Evolutionary conservation across 345 rosid species (phyloP).

Genomic region (Gossypioides kirkii): DNA sequence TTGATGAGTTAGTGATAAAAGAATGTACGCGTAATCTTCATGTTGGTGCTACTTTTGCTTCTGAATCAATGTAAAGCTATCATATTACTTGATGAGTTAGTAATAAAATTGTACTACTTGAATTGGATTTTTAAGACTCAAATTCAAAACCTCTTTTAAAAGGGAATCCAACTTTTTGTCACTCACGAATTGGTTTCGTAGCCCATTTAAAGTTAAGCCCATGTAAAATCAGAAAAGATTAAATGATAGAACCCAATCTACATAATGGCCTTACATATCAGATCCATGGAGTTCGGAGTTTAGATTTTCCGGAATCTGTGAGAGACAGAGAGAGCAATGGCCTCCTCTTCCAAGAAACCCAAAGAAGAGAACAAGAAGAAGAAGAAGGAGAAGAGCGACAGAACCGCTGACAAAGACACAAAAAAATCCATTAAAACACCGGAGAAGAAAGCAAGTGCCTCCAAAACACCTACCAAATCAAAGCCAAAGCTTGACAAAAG

Average conservation of each 20-base stretch:
- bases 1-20: constrained; percentile 44
- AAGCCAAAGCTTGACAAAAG: constrained; percentile 7
- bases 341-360: constrained; percentile 15
- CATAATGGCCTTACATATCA: neutral
- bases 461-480: neutral
- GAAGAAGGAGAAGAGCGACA: neutral
- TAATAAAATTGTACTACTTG: too few species aligned
- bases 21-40: neutral
- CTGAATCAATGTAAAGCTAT: neutral
- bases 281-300: neutral
- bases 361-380: neutral
- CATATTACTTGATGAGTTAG: neutral
- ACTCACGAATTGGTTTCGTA: too few species aligned
- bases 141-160: too few species aligned
- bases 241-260: neutral
- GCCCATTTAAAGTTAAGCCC: neutral
- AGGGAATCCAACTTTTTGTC: too few species aligned
- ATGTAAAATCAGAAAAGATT: neutral
- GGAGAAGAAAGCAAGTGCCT: neutral
- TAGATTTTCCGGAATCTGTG: neutral
- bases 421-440: neutral
- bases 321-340: neutral
- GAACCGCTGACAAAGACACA: neutral
- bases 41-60: neutral
- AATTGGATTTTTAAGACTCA: too few species aligned